These are phyloP conservation scores for Cucurbita maxima DNA, from an alignment of 306 rosid species.

Conservation along the genomic window DNA sequence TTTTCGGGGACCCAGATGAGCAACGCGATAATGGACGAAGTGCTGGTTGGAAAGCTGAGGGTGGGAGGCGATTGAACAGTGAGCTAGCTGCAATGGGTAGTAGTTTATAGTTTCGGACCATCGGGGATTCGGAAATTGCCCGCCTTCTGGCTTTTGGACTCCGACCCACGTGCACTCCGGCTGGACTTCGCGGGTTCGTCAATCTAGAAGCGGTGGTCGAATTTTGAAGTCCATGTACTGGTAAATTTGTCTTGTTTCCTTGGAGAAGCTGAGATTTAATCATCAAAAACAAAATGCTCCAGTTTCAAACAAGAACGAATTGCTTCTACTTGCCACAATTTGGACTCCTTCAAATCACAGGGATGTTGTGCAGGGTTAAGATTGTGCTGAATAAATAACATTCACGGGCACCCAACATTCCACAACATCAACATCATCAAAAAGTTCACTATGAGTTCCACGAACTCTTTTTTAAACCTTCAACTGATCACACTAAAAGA, in stretches of 20 bases:
- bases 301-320: not conserved
- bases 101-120: not conserved
- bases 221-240: not conserved
- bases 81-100: not conserved
- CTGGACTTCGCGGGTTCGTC: not conserved
- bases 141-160: not conserved
- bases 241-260: not conserved
- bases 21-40: not conserved
- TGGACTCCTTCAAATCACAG: too few species aligned
- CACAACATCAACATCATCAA: too few species aligned
- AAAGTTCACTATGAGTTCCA: too few species aligned
- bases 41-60: not conserved
- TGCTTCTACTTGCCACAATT: not conserved
- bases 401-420: too few species aligned
- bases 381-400: too few species aligned
- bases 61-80: not conserved
- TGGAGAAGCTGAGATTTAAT: not conserved
- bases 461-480: too few species aligned
- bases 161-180: constrained; percentile 4
- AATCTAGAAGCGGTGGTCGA: not conserved
- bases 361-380: too few species aligned
- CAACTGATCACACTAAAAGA: too few species aligned
- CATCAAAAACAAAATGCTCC: not conserved
- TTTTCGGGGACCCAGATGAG: not conserved
- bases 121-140: not conserved